Base-by-base conservation (phyloP, 306 rosid genomes). In the Urtica urens region DNA sequence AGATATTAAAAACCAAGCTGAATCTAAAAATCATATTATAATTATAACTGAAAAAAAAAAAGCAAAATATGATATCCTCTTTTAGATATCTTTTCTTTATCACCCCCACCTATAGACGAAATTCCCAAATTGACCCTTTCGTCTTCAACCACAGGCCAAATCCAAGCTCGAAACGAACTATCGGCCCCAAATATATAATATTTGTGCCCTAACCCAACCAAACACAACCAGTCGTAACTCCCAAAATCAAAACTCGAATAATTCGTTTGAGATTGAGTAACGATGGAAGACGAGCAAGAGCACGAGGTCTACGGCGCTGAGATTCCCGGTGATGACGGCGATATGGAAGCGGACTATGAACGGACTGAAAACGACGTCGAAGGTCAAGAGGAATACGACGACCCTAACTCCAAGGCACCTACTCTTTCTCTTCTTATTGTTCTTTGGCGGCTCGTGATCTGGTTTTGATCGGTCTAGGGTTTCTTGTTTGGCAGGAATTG, bases 241-340 rank as follows among this genome's bases (percentile, higher is more conserved):
- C 2, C 23, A 24, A 46, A 15, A 9, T 17, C 18, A 10, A 4
- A 47, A 19, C 5, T 50, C 42, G 3, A 22, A 2, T 1, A 42
- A 42, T 42, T 17, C 40, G 6, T 10, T 1, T 2, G 2, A 22
- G 6, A 21, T 3, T 22, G 28, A 59, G 47, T 53, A 14, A 60
- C 31, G 20, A 76, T 72, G 78, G 88, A 72, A 21, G 51, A 56
- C 14, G 57, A 51, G 14, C 78, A 58, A 16, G 88, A 80, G 64
- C 88, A 80, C 65, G 88, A 76, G 64, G 83, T 80, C 38, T 80
- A 73, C 51, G 90, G 81, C 49, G 90, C 69, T 26, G 90, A 80
- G 58, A 80, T 80, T 38, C 83, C 80, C 58, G 78, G 67, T 62
- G 90, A 80, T 41, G 84, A 52, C 14, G 66, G 58, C 7, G 83